A percentile compares a stretch with the other conserved stretches of the same genome.
phyloP scores from a whole-genome alignment of 2,329 filamentous ascomycete genomes.

The Cercospora brassicicola region DNA sequence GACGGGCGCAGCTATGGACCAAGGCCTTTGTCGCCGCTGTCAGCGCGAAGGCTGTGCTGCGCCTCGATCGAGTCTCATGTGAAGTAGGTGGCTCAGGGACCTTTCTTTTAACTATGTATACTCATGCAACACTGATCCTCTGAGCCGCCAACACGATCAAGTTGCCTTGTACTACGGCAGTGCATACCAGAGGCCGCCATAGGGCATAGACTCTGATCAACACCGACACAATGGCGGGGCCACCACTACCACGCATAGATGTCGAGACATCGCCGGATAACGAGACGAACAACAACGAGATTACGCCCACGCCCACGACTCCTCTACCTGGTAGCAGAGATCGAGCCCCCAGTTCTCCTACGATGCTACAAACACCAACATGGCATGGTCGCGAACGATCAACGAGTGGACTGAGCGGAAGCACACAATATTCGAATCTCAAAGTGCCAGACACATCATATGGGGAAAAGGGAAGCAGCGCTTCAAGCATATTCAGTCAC shows the following conservation, averaged over 20 bases:
- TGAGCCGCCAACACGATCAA: background rate
- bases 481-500: slow-evolving; percentile 26
- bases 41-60: slow-evolving; percentile 14
- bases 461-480: slow-evolving; percentile 23
- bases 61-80: slow-evolving; percentile 14
- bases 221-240: slow-evolving; percentile 23
- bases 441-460: slow-evolving; percentile 24
- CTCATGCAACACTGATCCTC: background rate
- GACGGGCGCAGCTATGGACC: slow-evolving; percentile 14
- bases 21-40: slow-evolving; percentile 9
- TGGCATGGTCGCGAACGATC: slow-evolving; percentile 25
- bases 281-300: slow-evolving; percentile 21
- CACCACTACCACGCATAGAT: slow-evolving; percentile 26
- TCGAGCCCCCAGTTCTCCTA: slow-evolving; percentile 19
- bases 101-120: background rate
- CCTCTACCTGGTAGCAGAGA: slow-evolving; percentile 14
- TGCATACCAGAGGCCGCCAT: background rate
- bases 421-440: slow-evolving; percentile 25
- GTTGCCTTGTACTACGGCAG: slow-evolving; percentile 7
- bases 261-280: slow-evolving; percentile 20
- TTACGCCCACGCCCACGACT: slow-evolving; percentile 21
- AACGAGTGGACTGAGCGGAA: slow-evolving; percentile 20
- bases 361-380: slow-evolving; percentile 21
- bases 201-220: background rate
- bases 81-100: slow-evolving; percentile 12